Base-by-base conservation (phyloP, 2,329 filamentous ascomycete genomes). In the Byssothecium circinans region DNA sequence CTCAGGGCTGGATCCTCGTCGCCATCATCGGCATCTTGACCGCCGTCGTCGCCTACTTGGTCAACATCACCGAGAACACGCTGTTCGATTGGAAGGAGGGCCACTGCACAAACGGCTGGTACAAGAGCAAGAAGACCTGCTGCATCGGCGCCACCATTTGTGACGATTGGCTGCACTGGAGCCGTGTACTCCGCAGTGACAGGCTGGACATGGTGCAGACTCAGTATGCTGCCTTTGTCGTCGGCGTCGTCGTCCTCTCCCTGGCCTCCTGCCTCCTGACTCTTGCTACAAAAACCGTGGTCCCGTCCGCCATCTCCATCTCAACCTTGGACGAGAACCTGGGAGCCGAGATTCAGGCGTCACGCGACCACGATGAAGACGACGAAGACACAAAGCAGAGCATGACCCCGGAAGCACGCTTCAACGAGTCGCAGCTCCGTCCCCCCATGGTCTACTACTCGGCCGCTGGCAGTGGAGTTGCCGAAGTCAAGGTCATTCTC, bases 401-500 rank as follows among this genome's bases (percentile, higher is more conserved):
- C 33, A 57, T 69, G 36, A 76, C 64, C 52, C 75, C 67, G 17
- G 75, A 72, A 54, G 52, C 71, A 43, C 53, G 69, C 50, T 75
- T 64, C 60, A 64, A 61, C 52, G 69, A 73, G 46, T 67, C 70
- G 23, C 64, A 69, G 15, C 48, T 63, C 2, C 71, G 76, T 0
- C 81, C 86, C 2, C 88, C 89, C 1, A 95, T 95, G 86, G 81
- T 92, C 4, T 99, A 96, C 72, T 99, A 96, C 70, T 91, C 94
- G 7, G 94, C 92, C 49, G 92, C 92, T 34, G 94, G 94, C 40
- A 96, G 91, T 72, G 94, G 94, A 60, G 94, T 99, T 11, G 94
- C 94, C 6, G 94, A 99, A 74, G 92, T 97, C 46, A 91, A 94
- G 56, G 94, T 97, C 50, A 97, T 97, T 49, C 81, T 97, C n/a